Conservation (phyloP, 148 eudicot species). For the Chenopodium album region DNA sequence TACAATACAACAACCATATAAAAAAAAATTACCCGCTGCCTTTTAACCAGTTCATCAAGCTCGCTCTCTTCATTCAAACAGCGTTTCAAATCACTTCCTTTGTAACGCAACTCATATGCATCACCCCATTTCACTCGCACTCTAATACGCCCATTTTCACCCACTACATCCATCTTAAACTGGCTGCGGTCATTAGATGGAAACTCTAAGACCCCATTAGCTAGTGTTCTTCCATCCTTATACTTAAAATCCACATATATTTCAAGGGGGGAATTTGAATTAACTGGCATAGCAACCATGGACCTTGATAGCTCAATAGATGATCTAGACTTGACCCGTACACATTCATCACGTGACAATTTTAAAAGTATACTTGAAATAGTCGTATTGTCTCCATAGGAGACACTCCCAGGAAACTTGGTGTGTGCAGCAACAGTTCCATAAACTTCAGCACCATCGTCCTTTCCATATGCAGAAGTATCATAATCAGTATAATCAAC, state of each 20-base stretch:
- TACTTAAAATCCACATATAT: not conserved
- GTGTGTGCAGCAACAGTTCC: not conserved
- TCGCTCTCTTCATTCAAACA: not conserved
- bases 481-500: not conserved
- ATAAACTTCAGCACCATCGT: not conserved
- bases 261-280: slow-evolving; percentile 4
- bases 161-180: slow-evolving; percentile 7
- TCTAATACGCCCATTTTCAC: slow-evolving; percentile 5
- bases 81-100: not conserved
- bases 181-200: not conserved
- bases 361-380: not conserved
- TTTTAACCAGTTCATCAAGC: not conserved
- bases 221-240: not conserved
- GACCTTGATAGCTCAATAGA: slow-evolving; percentile 2
- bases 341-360: not conserved
- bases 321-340: not conserved
- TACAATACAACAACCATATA: not conserved
- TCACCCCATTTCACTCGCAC: slow-evolving; percentile 10
- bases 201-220: not conserved
- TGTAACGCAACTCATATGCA: not conserved
- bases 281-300: slow-evolving; percentile 5
- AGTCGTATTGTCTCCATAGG: not conserved
- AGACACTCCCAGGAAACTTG: not conserved
- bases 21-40: not conserved
- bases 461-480: not conserved